Conservation (phyloP, 2,329 filamentous ascomycete species). For the Talaromyces sp. region DNA sequence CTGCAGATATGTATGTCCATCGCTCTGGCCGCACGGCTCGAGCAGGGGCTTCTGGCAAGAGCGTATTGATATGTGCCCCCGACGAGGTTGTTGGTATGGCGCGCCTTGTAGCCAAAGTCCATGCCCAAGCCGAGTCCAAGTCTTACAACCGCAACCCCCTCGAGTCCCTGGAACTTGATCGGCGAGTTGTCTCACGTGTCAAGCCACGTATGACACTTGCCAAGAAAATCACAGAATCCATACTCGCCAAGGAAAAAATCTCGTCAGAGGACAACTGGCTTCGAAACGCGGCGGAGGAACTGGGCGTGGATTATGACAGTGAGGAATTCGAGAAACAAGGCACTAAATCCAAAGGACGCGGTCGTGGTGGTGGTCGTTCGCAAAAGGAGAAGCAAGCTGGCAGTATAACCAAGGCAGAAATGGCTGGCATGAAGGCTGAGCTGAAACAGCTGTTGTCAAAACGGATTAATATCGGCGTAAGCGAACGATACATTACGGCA, state of each 20-base stretch:
- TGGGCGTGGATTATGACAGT: slow-evolving; percentile 89
- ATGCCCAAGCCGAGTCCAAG: slow-evolving; percentile 53
- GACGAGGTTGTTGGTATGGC: slow-evolving; percentile 84
- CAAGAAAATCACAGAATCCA: slow-evolving; percentile 80
- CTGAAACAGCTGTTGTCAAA: slow-evolving; percentile 64
- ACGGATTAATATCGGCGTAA: slow-evolving; percentile 80
- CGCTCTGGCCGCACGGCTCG: slow-evolving; percentile 91
- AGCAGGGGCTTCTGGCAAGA: slow-evolving; percentile 68
- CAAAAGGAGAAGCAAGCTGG: slow-evolving; percentile 67
- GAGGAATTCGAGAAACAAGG: slow-evolving; percentile 69
- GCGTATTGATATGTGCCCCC: slow-evolving; percentile 81
- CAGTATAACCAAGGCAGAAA: slow-evolving; percentile 64
- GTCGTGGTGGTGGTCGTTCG: slow-evolving; percentile 67
- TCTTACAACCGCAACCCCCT: slow-evolving; percentile 51
- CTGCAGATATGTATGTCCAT: slow-evolving; percentile 92
- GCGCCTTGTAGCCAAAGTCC: slow-evolving; percentile 80
- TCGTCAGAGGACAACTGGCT: slow-evolving; percentile 81
- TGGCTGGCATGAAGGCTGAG: slow-evolving; percentile 64
- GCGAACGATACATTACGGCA: slow-evolving; percentile 77
- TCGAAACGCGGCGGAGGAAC: slow-evolving; percentile 75
- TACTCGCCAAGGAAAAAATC: slow-evolving; percentile 80
- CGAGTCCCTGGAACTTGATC: slow-evolving; percentile 71
- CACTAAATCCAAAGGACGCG: slow-evolving; percentile 60
- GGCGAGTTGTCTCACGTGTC: slow-evolving; percentile 68
- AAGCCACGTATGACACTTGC: slow-evolving; percentile 72